Percentiles rank a stretch among this genome's conserved stretches.
Conservation (phyloP, 306 rosid species). For the Mimosa pudica region DNA sequence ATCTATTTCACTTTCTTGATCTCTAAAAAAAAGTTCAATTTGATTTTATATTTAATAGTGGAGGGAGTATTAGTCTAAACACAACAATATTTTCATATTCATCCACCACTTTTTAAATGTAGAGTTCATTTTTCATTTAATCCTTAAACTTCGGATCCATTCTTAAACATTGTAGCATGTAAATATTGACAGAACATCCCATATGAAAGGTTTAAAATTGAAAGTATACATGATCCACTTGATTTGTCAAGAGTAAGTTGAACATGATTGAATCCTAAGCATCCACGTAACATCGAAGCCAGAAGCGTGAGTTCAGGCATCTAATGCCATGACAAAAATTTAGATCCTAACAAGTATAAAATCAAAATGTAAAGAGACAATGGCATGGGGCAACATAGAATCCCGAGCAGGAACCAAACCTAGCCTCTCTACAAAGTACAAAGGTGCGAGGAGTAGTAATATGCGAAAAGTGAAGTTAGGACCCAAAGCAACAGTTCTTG, state of each 20-base stretch:
- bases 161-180: neutral
- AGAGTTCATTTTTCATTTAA: neutral
- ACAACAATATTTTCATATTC: neutral
- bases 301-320: constrained; percentile 29
- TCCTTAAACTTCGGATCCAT: neutral
- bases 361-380: neutral
- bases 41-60: no score
- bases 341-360: constrained; percentile 35
- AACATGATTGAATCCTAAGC: constrained; percentile 8
- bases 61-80: no score
- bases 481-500: constrained; percentile 68
- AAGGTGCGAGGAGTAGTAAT: constrained; percentile 1
- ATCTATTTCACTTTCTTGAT: no score
- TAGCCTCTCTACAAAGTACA: constrained; percentile 34
- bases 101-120: neutral
- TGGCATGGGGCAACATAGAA: neutral
- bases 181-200: neutral
- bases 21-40: no score
- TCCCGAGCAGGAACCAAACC: constrained; percentile 7
- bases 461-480: constrained; percentile 20
- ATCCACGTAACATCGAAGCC: constrained; percentile 7
- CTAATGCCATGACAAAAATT: constrained; percentile 26
- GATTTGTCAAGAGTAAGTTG: neutral
- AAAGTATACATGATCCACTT: neutral
- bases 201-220: neutral